phyloP scores from a whole-genome alignment of 2,329 filamentous ascomycete species.

The Botryosphaeria dothidea region DNA sequence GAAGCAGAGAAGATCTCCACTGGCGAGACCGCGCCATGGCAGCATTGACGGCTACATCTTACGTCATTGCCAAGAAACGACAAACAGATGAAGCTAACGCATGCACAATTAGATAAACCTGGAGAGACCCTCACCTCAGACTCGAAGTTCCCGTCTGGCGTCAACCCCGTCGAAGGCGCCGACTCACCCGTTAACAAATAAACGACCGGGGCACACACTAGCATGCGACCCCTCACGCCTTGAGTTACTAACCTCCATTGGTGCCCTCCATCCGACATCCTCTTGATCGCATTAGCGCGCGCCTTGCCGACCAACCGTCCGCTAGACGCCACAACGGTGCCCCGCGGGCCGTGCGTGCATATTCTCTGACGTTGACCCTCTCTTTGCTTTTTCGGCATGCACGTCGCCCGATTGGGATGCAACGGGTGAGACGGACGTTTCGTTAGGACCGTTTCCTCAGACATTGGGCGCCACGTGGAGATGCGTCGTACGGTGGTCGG shows the following conservation, averaged over 20 bases:
- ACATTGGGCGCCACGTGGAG: background rate
- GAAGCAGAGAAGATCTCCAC: background rate
- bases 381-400: conserved; percentile 9
- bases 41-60: background rate
- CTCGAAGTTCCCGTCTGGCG: conserved; percentile 44
- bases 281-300: conserved; percentile 3
- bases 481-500: background rate
- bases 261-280: background rate
- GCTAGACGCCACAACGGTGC: background rate
- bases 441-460: background rate
- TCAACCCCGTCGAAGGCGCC: conserved; percentile 47
- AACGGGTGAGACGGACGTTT: background rate
- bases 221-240: background rate
- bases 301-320: background rate
- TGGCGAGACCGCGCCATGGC: background rate
- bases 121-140: conserved; percentile 55
- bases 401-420: background rate
- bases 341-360: conserved; percentile 11
- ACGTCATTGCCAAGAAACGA: background rate
- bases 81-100: conserved; percentile 21
- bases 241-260: background rate
- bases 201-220: background rate
- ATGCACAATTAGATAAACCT: conserved; percentile 48
- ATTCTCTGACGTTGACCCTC: background rate
- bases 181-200: conserved; percentile 28